Percentiles rank a stretch among this genome's conserved stretches.
Conservation (phyloP, 2,329 filamentous ascomycete species). For the Ciborinia camelliae region DNA sequence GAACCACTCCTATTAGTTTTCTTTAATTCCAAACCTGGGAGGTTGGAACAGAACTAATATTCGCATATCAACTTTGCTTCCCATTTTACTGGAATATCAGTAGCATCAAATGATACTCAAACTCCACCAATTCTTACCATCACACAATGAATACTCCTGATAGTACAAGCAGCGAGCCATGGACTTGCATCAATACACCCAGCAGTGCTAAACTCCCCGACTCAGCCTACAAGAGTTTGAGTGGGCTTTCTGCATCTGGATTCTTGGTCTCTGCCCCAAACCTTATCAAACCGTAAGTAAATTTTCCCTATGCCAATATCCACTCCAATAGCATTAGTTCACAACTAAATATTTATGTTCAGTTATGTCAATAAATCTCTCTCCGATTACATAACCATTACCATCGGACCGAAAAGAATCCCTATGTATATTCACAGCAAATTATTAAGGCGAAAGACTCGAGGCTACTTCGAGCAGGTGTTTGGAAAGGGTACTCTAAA, state of each 20-base stretch:
- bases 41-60: not conserved
- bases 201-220: not conserved
- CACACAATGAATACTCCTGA: not conserved
- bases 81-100: not conserved
- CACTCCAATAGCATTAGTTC: not conserved
- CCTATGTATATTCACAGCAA: not conserved
- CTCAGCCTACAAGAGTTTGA: not conserved
- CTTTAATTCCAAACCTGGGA: not conserved
- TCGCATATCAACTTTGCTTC: not conserved
- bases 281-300: not conserved
- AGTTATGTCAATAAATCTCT: not conserved
- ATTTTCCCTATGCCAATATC: not conserved
- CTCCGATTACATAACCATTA: not conserved
- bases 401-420: not conserved
- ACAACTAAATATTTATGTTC: not conserved
- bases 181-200: not conserved
- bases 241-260: not conserved
- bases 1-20: no score
- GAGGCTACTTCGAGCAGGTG: not conserved
- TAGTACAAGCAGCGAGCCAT: not conserved
- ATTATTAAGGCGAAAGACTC: not conserved
- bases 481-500: not conserved
- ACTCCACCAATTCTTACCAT: not conserved
- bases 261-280: not conserved
- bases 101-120: not conserved